Evolutionary conservation across 495 filamentous ascomycete species (phyloP).

Genomic region (Cenococcum geophilum): DNA sequence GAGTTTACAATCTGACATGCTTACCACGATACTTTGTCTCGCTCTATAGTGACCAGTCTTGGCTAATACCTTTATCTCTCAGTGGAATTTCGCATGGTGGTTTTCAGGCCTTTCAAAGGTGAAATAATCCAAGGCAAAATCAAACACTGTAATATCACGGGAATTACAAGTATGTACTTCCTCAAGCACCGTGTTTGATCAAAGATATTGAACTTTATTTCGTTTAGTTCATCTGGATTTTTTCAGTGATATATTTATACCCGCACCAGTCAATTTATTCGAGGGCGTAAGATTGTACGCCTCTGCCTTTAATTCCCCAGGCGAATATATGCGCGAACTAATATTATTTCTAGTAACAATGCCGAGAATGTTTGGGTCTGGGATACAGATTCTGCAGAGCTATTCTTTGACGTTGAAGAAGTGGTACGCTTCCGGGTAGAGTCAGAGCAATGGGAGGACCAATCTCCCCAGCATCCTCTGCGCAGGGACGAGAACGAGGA

Average conservation of each 20-base stretch:
- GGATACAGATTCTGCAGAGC: slow-evolving; percentile 59
- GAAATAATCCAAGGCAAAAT: slow-evolving; percentile 84
- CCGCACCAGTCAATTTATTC: slow-evolving; percentile 56
- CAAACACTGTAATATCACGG: slow-evolving; percentile 57
- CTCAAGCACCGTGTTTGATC: neutral
- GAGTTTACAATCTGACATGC: slow-evolving; percentile 3
- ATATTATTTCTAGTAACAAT: slow-evolving; percentile 47
- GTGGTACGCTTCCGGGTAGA: slow-evolving; percentile 78
- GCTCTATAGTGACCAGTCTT: no score
- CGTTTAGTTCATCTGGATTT: slow-evolving; percentile 71
- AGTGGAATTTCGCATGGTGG: slow-evolving; percentile 90
- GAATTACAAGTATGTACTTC: slow-evolving; percentile 62
- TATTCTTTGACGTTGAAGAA: slow-evolving; percentile 85
- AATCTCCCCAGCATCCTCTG: slow-evolving; percentile 65
- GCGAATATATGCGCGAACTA: neutral
- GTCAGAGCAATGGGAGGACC: slow-evolving; percentile 80
- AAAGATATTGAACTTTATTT: slow-evolving; percentile 7
- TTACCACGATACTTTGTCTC: neutral
- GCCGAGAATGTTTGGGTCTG: slow-evolving; percentile 75
- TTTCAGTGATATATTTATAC: slow-evolving; percentile 83
- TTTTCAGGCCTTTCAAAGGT: slow-evolving; percentile 89
- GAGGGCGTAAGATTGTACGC: slow-evolving; percentile 69
- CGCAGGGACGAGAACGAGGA: slow-evolving; percentile 47
- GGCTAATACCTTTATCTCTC: neutral
- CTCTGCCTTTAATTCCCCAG: neutral